Evolutionary conservation across 1,284 basidiomycete genomes (phyloP).

Genomic region (Tilletia indica): DNA sequence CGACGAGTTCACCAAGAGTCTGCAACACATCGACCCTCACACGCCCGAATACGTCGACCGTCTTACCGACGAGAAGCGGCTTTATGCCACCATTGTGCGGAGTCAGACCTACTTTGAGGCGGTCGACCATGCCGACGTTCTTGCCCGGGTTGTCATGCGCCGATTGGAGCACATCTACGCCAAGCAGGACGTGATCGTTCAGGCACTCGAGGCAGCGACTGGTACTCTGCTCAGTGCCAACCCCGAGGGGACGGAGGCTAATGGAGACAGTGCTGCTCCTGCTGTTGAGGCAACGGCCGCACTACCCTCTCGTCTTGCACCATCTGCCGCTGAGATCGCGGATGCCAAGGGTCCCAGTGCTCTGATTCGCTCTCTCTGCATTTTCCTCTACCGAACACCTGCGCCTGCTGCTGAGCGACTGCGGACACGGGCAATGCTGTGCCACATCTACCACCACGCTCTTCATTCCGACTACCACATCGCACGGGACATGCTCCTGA

Average conservation of each 20-base stretch:
- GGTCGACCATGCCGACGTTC: constrained; percentile 30
- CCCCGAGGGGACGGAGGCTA: constrained; percentile 62
- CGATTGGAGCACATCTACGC: constrained; percentile 97
- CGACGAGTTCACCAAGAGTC: constrained; percentile 95
- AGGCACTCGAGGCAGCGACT: constrained; percentile 73
- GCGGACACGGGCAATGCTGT: constrained; percentile 92
- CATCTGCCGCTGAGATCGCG: constrained; percentile 38
- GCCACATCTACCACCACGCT: constrained; percentile 89
- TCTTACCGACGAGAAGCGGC: constrained; percentile 75
- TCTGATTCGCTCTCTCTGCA: constrained; percentile 84
- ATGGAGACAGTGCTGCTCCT: constrained; percentile 43
- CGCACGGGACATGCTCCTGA: constrained; percentile 94
- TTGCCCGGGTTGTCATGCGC: constrained; percentile 79
- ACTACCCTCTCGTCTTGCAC: constrained; percentile 54
- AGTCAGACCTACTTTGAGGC: constrained; percentile 77
- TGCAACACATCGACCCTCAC: constrained; percentile 98
- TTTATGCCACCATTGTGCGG: constrained; percentile 89
- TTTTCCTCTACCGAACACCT: constrained; percentile 82
- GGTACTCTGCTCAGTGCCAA: constrained; percentile 52
- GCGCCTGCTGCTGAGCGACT: constrained; percentile 74
- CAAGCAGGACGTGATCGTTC: constrained; percentile 86
- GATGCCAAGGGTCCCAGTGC: constrained; percentile 60
- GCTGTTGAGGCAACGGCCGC: constrained; percentile 21
- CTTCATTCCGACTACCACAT: constrained; percentile 95
- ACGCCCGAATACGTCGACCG: constrained; percentile 97